phyloP scores from a whole-genome alignment of 2,329 filamentous ascomycete genomes.

The Pezicula radicicola region DNA sequence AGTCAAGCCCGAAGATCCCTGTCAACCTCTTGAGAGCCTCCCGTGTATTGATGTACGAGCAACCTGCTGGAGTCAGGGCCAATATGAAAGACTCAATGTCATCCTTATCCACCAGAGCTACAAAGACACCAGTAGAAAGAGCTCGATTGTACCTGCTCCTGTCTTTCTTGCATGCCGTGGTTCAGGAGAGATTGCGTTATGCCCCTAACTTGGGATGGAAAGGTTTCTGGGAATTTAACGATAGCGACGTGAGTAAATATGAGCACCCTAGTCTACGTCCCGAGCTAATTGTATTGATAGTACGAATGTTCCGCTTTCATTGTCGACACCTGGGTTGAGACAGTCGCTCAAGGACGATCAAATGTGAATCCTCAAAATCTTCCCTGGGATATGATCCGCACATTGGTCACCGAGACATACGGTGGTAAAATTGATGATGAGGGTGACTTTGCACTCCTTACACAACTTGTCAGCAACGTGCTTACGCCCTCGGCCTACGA shows the following conservation, averaged over 20 bases:
- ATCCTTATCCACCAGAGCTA: conserved; percentile 71
- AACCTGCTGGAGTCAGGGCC: conserved; percentile 90
- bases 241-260: conserved; percentile 79
- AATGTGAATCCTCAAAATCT: conserved; percentile 93
- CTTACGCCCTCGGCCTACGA: conserved; percentile 90
- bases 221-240: conserved; percentile 99
- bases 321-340: conserved; percentile 91
- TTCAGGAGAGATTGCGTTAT: conserved; percentile 92
- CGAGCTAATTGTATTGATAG: conserved; percentile 37
- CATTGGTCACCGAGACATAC: conserved; percentile 89
- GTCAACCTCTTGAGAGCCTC: conserved; percentile 93
- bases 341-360: conserved; percentile 76
- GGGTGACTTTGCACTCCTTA: conserved; percentile 73
- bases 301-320: conserved; percentile 98
- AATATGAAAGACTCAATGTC: conserved; percentile 99
- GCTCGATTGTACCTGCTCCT: conserved; percentile 85
- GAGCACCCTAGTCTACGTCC: background rate
- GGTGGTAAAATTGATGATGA: conserved; percentile 96
- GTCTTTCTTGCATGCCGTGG: conserved; percentile 91
- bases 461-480: conserved; percentile 70
- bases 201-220: conserved; percentile 95
- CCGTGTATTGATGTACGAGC: conserved; percentile 94
- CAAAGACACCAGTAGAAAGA: conserved; percentile 85
- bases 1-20: conserved; percentile 93
- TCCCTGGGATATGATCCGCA: conserved; percentile 94